Base-by-base conservation (phyloP, 371 early-diverging fungal species). In the Rhizopus arrhizus region DNA sequence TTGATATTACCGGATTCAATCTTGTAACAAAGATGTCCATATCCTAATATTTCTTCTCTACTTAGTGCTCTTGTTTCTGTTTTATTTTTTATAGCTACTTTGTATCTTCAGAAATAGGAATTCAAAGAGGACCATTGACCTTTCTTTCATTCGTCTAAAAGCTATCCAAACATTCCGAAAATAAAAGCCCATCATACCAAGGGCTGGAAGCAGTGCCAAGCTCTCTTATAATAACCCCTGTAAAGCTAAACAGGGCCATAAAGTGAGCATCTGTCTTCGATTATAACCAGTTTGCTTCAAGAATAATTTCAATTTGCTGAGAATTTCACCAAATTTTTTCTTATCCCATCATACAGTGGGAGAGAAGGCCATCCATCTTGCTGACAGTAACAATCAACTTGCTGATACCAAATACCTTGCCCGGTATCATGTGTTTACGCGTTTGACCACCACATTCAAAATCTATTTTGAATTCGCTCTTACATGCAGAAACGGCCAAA, bases 401-500 rank as follows among this genome's bases (percentile, higher is more conserved):
- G 78, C 92, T 92, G 62, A 99, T 92, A 55, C 98, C 98, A n/a
- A 89, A 87, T 15, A 95, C 96, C 85, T 96, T 97, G 64, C 95
- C 98, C 71, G 99, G 74, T 76, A 95, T 82, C 22, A 95, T 92
- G 72, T 99, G 99, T 80, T 99, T 99, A 64, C 98, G 91, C 10
- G 99, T 99, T 80, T 99, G 99, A 58, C 99, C 99, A 54, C 98
- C 99, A 69, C 93, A 90, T 73, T 99, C 99, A 72, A 99, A 99
- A 40, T 99, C 99, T 59, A 99, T 96, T 84, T 99, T 99, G 70
- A 99, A 99, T 82, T 99, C 99, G 72, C 99, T 99, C 81, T 90
- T 94, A 65, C 99, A 89, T 31, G 99, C 99, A 52, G 98, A 98
- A 53, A 99, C 94, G n/a, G 99, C 86, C 60, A 99, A 78, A 11